These are phyloP conservation scores for Linum usitatissimum DNA, from an alignment of 345 rosid species.

Conservation along the genomic window DNA sequence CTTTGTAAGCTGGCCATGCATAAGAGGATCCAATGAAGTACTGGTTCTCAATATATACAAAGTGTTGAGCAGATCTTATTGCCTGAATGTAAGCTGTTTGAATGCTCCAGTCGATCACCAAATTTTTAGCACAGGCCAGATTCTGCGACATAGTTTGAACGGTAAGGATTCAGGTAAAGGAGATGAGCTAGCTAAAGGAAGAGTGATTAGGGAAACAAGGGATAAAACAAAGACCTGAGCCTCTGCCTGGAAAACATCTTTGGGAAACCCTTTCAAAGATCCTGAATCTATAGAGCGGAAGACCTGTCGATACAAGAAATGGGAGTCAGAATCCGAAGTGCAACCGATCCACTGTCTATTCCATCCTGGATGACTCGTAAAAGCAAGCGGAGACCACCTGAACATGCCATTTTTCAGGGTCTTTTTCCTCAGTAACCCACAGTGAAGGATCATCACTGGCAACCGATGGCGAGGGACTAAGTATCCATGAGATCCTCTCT, in stretches of 20 bases:
- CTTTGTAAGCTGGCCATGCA: conserved; percentile 70
- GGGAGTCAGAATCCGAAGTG: background rate
- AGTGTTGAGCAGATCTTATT: conserved; percentile 78
- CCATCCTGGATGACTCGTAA: background rate
- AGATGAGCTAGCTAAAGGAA: background rate
- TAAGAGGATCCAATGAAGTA: conserved; percentile 82
- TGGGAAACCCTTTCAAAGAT: conserved; percentile 82
- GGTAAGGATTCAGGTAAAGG: background rate
- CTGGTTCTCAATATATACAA: conserved; percentile 79
- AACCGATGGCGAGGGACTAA: conserved; percentile 41
- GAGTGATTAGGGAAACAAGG: background rate
- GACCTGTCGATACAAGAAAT: conserved; percentile 31
- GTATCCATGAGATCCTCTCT: conserved; percentile 83
- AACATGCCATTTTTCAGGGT: conserved; percentile 65
- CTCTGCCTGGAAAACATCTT: conserved; percentile 42
- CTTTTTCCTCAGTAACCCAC: conserved; percentile 41
- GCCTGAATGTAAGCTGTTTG: conserved; percentile 85
- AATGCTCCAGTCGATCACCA: conserved; percentile 81
- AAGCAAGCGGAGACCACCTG: conserved; percentile 38
- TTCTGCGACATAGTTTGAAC: conserved; percentile 35
- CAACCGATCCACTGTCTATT: background rate
- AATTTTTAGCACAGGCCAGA: conserved; percentile 72
- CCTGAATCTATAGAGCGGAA: conserved; percentile 82
- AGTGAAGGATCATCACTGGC: conserved; percentile 37
- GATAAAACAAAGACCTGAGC: conserved; percentile 33